Conservation (phyloP, 257 asterid species). For the Plantago ovata region DNA sequence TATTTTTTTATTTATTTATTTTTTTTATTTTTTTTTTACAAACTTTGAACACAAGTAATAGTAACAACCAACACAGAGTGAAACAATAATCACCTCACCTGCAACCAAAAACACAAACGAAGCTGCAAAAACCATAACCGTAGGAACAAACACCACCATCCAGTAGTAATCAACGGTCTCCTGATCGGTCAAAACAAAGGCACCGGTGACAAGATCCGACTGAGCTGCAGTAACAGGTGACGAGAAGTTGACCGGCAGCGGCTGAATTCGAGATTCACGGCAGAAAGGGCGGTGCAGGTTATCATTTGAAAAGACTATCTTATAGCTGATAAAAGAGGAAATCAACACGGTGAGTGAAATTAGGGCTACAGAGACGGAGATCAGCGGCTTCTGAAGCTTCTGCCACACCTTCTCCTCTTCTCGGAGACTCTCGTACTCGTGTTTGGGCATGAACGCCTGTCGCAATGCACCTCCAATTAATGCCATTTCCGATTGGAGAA, state of each 20-base stretch:
- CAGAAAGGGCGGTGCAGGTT: constrained; percentile 76
- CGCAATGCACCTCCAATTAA: constrained; percentile 77
- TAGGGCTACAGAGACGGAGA: constrained; percentile 30
- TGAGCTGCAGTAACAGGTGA: constrained; percentile 27
- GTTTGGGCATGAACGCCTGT: constrained; percentile 96
- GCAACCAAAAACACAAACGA: constrained; percentile 64
- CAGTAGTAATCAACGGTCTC: constrained; percentile 92
- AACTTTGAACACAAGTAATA: too few species aligned
- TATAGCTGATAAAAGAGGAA: constrained; percentile 61
- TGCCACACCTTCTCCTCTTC: constrained; percentile 85
- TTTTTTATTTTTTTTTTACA: too few species aligned
- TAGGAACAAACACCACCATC: constrained; percentile 87
- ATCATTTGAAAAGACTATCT: constrained; percentile 68
- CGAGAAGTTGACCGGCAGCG: constrained; percentile 63
- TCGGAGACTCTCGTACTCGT: constrained; percentile 76
- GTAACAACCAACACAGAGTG: too few species aligned
- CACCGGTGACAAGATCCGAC: constrained; percentile 61
- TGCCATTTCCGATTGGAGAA: constrained; percentile 36
- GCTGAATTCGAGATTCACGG: constrained; percentile 77
- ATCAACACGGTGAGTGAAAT: constrained; percentile 45
- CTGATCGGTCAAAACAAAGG: constrained; percentile 84
- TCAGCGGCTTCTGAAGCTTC: constrained; percentile 58
- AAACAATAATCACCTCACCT: constrained; percentile 34
- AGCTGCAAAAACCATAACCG: constrained; percentile 46
- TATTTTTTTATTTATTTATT: too few species aligned